These are phyloP conservation scores for Penicillium nucicola DNA, from an alignment of 495 filamentous ascomycete genomes.

Conservation along the genomic window DNA sequence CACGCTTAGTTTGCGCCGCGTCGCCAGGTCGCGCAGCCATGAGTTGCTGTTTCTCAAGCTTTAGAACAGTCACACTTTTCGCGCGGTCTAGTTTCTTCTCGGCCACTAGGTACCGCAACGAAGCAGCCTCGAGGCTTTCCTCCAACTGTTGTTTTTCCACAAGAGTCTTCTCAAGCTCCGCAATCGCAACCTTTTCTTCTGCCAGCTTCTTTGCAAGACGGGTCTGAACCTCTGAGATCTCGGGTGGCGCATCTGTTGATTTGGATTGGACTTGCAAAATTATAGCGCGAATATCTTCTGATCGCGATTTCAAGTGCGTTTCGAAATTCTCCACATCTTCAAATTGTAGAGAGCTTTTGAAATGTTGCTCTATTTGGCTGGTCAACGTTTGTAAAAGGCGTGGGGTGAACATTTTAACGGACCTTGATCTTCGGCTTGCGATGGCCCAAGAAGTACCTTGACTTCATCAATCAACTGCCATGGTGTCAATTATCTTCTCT, in stretches of 20 bases:
- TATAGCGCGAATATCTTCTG: conserved; percentile 58
- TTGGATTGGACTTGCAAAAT: conserved; percentile 55
- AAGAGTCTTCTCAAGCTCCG: conserved; percentile 71
- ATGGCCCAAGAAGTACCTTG: conserved; percentile 59
- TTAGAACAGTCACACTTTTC: conserved; percentile 83
- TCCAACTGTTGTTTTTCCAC: conserved; percentile 80
- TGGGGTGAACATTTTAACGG: conserved; percentile 9
- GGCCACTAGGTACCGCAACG: conserved; percentile 86
- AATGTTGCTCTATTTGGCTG: conserved; percentile 17
- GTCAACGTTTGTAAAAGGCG: conserved; percentile 11
- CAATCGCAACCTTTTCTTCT: conserved; percentile 72
- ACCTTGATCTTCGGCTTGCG: conserved; percentile 56
- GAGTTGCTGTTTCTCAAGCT: conserved; percentile 86
- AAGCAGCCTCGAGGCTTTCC: conserved; percentile 79
- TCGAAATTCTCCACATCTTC: conserved; percentile 60
- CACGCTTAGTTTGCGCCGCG: conserved; percentile 53
- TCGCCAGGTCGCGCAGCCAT: conserved; percentile 53
- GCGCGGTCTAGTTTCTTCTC: conserved; percentile 90
- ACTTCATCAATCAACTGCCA: conserved; percentile 82
- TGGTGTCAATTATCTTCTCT: conserved; percentile 11
- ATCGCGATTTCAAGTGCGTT: conserved; percentile 64
- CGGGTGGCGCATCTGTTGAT: conserved; percentile 47
- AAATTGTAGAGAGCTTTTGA: conserved; percentile 34
- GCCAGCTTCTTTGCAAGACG: conserved; percentile 72
- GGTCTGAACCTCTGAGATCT: conserved; percentile 67